Conservation (phyloP, 176 grass and related monocot genomes). For the Eremochloa ophiuroides region DNA sequence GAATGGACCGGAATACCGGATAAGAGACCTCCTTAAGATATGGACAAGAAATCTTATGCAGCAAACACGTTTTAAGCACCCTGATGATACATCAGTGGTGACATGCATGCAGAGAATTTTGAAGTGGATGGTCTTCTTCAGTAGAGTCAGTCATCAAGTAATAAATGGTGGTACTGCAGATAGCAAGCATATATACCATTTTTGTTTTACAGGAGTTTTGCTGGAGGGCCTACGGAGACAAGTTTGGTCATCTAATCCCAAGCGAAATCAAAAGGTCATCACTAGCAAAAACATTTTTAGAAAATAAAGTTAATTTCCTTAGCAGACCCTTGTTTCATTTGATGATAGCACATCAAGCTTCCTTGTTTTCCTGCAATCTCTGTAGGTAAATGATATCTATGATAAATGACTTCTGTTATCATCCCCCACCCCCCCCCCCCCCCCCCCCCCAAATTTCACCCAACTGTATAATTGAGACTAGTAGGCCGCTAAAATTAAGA, state of each 20-base stretch:
- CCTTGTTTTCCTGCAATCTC: background rate
- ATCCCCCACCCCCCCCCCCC: no score
- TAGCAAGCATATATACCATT: background rate
- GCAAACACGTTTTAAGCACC: conserved; percentile 2
- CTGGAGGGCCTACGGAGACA: background rate
- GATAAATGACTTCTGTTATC: background rate
- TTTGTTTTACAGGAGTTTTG: conserved; percentile 1
- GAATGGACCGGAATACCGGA: conserved; percentile 5
- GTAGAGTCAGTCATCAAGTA: background rate
- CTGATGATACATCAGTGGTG: conserved; percentile 30
- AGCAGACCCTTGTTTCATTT: background rate
- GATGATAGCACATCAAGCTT: background rate
- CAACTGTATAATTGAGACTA: background rate
- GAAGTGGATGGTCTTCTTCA: background rate
- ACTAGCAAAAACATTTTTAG: background rate
- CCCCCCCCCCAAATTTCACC: no score
- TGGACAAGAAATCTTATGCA: background rate
- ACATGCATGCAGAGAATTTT: conserved; percentile 14
- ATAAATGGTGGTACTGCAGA: background rate
- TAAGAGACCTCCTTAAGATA: conserved; percentile 18
- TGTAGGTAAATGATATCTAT: background rate
- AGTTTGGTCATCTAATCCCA: background rate
- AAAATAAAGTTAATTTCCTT: background rate
- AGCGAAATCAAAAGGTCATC: background rate
- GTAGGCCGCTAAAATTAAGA: background rate